Evolutionary conservation across 1,284 basidiomycete genomes (phyloP), one percentile per base, ranked within the genome.

Genomic region (Sanguinoderma infundibulare): DNA sequence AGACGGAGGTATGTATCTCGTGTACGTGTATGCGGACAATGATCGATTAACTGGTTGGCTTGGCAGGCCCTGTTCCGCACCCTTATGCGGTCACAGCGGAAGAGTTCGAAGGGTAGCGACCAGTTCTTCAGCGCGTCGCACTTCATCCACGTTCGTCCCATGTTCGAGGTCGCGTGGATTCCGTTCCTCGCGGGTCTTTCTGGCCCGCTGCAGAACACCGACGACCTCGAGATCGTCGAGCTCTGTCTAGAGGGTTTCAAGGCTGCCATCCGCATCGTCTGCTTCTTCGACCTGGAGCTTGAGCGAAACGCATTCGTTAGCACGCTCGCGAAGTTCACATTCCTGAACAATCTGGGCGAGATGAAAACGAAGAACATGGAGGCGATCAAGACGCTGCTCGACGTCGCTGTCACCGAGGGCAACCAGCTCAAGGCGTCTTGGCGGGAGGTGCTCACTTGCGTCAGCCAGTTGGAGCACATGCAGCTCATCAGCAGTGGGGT

Each of bases 361-460:
- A 98, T 98, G 96, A 96, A 95, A 79, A 85, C 94, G 39, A 98
- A 98, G 81, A 98, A 98, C 73, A 96, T 98, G 87, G 96, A 98
- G 73, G 96, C 96, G 2, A 98, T 98, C 78, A 98, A 98, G 77
- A 81, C 94, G 3, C 80, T 98, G 60, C 79, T 98, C 26, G 96
- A 98, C 72, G 88, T 98, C 51, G 96, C 96, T 7, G 90, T 97
- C 44, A 91, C 87, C 14, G 96, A 98, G 73, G 96, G 96, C 65
- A 98, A 97, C 73, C 90, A 95, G 73, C 83, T 98, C 60, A 96
- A 95, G 78, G 89, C 89, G 1, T 95, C 92, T n/a, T 98, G 96
- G 96, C 91, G 91, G 66, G 96, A 98, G 67, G 94, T 98, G 32
- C 77, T 98, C 65, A 94, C 90, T 28, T 98, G 96, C 75, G 96